These are phyloP conservation scores for Globisporangium nagaii DNA, from an alignment of 352 stramenopile genomes.

Conservation along the genomic window DNA sequence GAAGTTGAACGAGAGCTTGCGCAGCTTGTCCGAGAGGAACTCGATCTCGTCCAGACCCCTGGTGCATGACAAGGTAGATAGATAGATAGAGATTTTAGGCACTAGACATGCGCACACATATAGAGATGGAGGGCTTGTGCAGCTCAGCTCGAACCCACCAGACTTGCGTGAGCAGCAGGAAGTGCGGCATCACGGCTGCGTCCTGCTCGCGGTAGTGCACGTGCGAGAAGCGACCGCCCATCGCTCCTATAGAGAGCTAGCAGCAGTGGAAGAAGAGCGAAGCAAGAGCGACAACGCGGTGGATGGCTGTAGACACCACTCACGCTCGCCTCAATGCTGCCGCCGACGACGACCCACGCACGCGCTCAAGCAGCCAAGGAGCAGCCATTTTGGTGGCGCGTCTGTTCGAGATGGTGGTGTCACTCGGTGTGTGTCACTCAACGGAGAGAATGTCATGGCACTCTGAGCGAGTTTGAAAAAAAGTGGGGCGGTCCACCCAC, in stretches of 20 bases:
- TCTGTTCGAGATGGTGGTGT: too few species aligned
- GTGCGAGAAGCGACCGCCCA: conserved; percentile 69
- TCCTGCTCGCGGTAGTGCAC: conserved; percentile 74
- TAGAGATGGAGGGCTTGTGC: too few species aligned
- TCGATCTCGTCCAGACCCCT: conserved; percentile 54
- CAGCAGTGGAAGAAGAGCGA: not conserved
- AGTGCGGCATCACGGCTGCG: conserved; percentile 48
- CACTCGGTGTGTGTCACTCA: too few species aligned
- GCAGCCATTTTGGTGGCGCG: too few species aligned
- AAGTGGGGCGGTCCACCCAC: conserved; percentile 6
- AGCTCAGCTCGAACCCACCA: too few species aligned
- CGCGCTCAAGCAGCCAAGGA: too few species aligned
- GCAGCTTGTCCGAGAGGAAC: conserved; percentile 46
- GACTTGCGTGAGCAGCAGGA: conserved; percentile 61
- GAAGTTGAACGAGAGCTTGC: conserved; percentile 71
- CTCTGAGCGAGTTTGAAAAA: too few species aligned
- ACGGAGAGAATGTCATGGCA: too few species aligned
- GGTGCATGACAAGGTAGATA: not conserved
- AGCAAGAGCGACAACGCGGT: not conserved
- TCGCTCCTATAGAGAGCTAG: conserved; percentile 16
- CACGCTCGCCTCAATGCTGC: too few species aligned
- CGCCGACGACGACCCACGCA: too few species aligned
- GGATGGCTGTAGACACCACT: not conserved
- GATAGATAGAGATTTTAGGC: too few species aligned
- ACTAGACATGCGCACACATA: too few species aligned